Evolutionary conservation across 495 filamentous ascomycete species (phyloP).

Genomic region (Tuber calosporum): DNA sequence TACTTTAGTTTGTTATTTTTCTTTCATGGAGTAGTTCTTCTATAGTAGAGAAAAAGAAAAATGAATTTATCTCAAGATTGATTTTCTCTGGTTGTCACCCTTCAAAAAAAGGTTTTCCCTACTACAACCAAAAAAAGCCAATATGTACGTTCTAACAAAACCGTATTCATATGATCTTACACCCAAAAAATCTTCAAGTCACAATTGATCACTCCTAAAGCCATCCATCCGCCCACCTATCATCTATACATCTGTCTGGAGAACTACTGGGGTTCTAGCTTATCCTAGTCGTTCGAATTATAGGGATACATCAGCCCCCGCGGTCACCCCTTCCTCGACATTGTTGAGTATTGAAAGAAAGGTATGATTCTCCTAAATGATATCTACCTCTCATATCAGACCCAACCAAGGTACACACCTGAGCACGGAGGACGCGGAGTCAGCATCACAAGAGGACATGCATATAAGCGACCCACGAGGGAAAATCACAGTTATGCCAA

Average conservation of each 20-base stretch:
- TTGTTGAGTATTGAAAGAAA: background rate
- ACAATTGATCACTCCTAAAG: background rate
- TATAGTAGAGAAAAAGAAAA: too few species aligned
- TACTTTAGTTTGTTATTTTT: too few species aligned
- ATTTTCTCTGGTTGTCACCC: too few species aligned
- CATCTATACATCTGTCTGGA: too few species aligned
- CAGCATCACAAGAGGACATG: background rate
- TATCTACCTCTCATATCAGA: background rate
- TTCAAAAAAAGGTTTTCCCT: too few species aligned
- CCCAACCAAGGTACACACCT: background rate
- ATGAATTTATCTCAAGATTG: too few species aligned
- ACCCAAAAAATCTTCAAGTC: background rate
- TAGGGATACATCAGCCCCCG: background rate
- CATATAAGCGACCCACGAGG: background rate
- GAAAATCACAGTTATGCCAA: background rate
- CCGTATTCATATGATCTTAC: too few species aligned
- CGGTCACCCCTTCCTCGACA: background rate
- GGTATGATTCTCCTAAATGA: background rate
- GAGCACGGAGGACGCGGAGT: background rate
- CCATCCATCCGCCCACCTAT: too few species aligned
- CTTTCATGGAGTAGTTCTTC: too few species aligned
- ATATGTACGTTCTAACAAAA: too few species aligned
- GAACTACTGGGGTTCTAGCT: background rate
- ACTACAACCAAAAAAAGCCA: too few species aligned
- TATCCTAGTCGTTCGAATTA: background rate